A percentile compares a stretch with the other conserved stretches of the same genome.
These are phyloP conservation scores for Trichoderma hamatum DNA, from an alignment of 2,329 filamentous ascomycete species.

Conservation along the genomic window DNA sequence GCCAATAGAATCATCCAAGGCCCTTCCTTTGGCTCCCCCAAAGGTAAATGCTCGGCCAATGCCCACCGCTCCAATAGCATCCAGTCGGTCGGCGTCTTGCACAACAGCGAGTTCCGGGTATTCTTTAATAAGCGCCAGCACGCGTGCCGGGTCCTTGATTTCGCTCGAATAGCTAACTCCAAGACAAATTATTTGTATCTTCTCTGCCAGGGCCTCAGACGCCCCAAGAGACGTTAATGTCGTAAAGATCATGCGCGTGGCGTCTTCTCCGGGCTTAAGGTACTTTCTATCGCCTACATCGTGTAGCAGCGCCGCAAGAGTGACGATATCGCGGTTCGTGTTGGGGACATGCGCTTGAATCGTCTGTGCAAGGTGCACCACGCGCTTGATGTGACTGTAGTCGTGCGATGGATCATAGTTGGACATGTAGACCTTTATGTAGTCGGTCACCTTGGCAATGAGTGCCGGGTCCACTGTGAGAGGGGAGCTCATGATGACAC, in stretches of 20 bases:
- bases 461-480: slow-evolving; percentile 43
- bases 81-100: slow-evolving; percentile 91
- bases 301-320: slow-evolving; percentile 76
- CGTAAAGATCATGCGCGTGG: slow-evolving; percentile 57
- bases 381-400: slow-evolving; percentile 80
- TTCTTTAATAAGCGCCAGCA: slow-evolving; percentile 61
- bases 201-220: slow-evolving; percentile 58
- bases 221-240: slow-evolving; percentile 62
- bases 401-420: slow-evolving; percentile 86
- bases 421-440: slow-evolving; percentile 73
- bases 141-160: slow-evolving; percentile 62
- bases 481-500: slow-evolving; percentile 33
- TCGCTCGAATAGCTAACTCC: slow-evolving; percentile 81
- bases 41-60: slow-evolving; percentile 69
- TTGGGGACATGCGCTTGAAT: slow-evolving; percentile 58
- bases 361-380: slow-evolving; percentile 70
- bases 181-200: slow-evolving; percentile 71
- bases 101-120: slow-evolving; percentile 72
- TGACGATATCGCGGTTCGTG: slow-evolving; percentile 54
- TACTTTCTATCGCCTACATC: slow-evolving; percentile 91
- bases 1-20: slow-evolving; percentile 66
- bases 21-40: slow-evolving; percentile 64
- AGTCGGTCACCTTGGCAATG: slow-evolving; percentile 61
- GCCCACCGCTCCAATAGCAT: slow-evolving; percentile 85
- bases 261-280: slow-evolving; percentile 58